phyloP scores from a whole-genome alignment of 2,329 filamentous ascomycete genomes.

The Podosphaera xanthii region DNA sequence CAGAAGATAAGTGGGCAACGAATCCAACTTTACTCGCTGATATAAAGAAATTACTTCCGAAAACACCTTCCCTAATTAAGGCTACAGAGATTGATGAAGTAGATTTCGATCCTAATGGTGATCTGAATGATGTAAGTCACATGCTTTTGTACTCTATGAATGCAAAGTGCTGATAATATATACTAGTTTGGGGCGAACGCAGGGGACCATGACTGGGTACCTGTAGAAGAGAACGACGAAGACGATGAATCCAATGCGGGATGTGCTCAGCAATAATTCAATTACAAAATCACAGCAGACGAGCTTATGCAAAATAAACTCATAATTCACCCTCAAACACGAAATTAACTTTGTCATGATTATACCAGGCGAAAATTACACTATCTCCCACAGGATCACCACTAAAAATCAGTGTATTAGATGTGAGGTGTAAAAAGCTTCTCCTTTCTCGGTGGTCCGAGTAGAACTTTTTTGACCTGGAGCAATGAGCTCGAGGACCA shows the following conservation, averaged over 20 bases:
- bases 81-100: constrained; percentile 63
- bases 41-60: constrained; percentile 54
- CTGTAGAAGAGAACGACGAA: constrained; percentile 40
- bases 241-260: constrained; percentile 44
- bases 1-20: constrained; percentile 61
- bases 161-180: constrained; percentile 11
- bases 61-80: constrained; percentile 32
- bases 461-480: not conserved
- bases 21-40: constrained; percentile 47
- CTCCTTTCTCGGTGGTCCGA: not conserved
- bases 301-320: not conserved
- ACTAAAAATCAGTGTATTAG: not conserved
- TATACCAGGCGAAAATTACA: not conserved
- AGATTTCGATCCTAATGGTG: constrained; percentile 59
- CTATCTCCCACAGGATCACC: not conserved
- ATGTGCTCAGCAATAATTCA: constrained; percentile 23
- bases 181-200: constrained; percentile 46
- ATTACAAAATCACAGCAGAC: not conserved
- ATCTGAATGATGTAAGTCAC: constrained; percentile 49
- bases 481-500: not conserved
- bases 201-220: constrained; percentile 25
- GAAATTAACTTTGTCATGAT: not conserved
- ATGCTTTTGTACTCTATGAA: constrained; percentile 2
- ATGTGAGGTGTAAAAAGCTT: not conserved
- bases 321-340: not conserved